Evolutionary conservation across 176 grass and related monocot species (phyloP), one percentile per base, ranked within the genome.

Genomic region (Oryza glumipatula): DNA sequence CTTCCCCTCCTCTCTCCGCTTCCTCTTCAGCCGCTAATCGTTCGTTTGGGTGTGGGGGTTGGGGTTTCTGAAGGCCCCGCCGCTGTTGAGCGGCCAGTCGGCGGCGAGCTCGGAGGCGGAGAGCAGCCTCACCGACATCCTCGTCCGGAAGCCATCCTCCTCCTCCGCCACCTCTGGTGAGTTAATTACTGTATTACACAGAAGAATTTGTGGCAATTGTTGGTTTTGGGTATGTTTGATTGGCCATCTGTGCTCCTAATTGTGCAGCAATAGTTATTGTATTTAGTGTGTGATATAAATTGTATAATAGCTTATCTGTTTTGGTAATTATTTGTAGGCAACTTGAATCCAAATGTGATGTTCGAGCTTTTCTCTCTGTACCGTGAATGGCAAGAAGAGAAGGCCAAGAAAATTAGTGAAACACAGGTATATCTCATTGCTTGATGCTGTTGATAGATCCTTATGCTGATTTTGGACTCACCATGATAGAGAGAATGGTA

Each of bases 381-480:
- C 49, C 88, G 86, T 6, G 85, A 99, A 88, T 94, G 88, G 91
- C 91, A 99, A 83, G 96, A 99, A 82, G 90, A 94, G 63, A 92
- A 91, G 82, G 86, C 88, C 64, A 96, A 94, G 77, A 87, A 94
- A 83, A 99, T 94, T 56, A 91, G 89, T 78, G 78, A 72, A 82
- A 92, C 72, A 22, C 93, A 96, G 89, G 94, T 98, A 67, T 9
- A 65, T 75, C 0, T 85, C 5, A 73, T 49, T 73, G 56, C 47
- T 70, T 51, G 54, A 51, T 74, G 46, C 12, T 66, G 38, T 56
- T 86, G 33, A 85, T 32, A 33, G 74, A 77, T 6, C 52, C 48
- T 7, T 44, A 23, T 75, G 33, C 23, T 46, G 33, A 60, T 74
- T 74, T 16, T 73, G 14, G 19, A 28, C 30, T 32, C 35, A 9